Conservation (phyloP, 2,329 filamentous ascomycete species). For the Nothomitra cinnamomea region DNA sequence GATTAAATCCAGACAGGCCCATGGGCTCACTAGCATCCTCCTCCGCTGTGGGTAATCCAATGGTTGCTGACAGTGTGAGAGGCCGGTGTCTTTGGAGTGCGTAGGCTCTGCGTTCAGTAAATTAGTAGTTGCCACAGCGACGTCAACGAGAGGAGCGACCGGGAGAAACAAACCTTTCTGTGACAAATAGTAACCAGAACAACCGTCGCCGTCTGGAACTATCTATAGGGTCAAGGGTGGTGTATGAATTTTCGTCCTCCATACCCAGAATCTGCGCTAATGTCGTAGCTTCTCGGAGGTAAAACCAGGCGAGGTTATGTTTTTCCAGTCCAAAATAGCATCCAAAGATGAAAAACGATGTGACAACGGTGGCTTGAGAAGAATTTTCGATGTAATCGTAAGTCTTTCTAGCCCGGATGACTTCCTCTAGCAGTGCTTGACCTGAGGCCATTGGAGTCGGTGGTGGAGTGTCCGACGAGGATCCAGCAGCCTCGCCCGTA, state of each 20-base stretch:
- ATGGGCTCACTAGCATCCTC: conserved; percentile 42
- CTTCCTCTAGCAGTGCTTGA: conserved; percentile 51
- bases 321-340: conserved; percentile 54
- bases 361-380: conserved; percentile 42
- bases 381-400: conserved; percentile 42
- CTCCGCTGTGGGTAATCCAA: conserved; percentile 44
- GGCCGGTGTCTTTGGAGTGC: conserved; percentile 53
- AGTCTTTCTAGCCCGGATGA: conserved; percentile 44
- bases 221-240: conserved; percentile 40
- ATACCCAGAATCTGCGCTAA: conserved; percentile 44
- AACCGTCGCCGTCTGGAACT: conserved; percentile 46
- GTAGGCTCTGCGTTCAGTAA: conserved; percentile 37
- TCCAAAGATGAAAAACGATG: conserved; percentile 65
- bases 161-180: conserved; percentile 39
- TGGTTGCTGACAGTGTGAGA: conserved; percentile 50
- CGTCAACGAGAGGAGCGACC: neutral
- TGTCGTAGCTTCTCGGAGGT: conserved; percentile 60
- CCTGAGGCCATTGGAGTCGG: conserved; percentile 34
- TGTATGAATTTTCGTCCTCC: conserved; percentile 46
- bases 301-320: conserved; percentile 64
- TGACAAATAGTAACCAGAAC: conserved; percentile 57
- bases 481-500: conserved; percentile 21
- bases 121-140: conserved; percentile 10
- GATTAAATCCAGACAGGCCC: conserved; percentile 37
- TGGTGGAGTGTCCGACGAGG: conserved; percentile 9